Evolutionary conservation across 2,329 filamentous ascomycete species (phyloP), one percentile per base, ranked within the genome.

Genomic region (Fusarium nodosum): DNA sequence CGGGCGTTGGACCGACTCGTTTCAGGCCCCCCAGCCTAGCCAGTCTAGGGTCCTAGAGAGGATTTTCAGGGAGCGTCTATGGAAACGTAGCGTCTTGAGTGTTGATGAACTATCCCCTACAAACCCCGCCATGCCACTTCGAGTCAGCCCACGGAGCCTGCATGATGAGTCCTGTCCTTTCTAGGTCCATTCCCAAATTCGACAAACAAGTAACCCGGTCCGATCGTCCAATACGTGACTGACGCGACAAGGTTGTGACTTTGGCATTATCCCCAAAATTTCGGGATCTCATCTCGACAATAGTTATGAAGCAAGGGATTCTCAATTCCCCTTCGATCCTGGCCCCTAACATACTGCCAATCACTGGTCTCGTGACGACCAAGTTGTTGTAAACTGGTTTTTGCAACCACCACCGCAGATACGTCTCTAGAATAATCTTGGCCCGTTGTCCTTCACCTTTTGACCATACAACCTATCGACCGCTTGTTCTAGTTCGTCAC

Each of bases 161-260:
- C 8, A 39, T 26, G 33, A 51, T 51, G 33, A n/a, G 28, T 51
- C 18, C 33, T 51, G 47, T 38, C 44, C 18, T 46, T 28, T 65
- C 36, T 46, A n/a, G n/a, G n/a, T n/a, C 61, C 38, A 55, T 65
- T 70, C 60, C 64, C 56, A 62, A 64, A 63, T 47, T 47, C 59
- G 54, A 51, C 54, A 56, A 56, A 41, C 56, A 69, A 46, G 52
- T 45, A 62, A 34, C 56, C 62, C 41, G 24, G 64, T 52, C 53
- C 41, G 64, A 71, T 69, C 57, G 46, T 68, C 60, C 46, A 66
- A 66, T 56, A 64, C 48, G 34, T 59, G 58, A 60, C 64, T 59
- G 66, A 69, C 58, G 50, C 66, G 64, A 64, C 69, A 72, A 72
- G 64, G 71, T 44, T 51, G 26, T 20, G 16, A n/a, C 26, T 39